Base-by-base conservation (phyloP, 2,329 filamentous ascomycete genomes). In the Geoglossum cookeanum region DNA sequence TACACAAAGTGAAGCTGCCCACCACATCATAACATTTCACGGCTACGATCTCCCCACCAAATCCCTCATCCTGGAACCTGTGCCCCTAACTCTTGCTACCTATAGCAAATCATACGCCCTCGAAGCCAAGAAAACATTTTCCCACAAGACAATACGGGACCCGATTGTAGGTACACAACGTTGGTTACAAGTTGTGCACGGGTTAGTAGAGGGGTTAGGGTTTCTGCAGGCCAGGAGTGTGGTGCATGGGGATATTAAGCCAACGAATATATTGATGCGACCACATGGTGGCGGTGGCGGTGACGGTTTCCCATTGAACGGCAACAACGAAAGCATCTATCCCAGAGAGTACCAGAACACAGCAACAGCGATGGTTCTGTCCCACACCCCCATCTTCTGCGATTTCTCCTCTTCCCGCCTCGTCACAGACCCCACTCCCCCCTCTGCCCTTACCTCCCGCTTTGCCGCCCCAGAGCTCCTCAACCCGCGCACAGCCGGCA, bases 191-290 rank as follows among this genome's bases (percentile, higher is more conserved):
- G 63, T 75, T 4, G 69, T 72, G 13, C 61, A 62, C 42, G 66
- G 68, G 55, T 65, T 75, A 9, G 69, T 74, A 55, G 57, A 61
- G 6, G 68, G 71, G 0, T 65, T 75, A 2, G 61, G 63, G 6
- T 76, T 72, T 70, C 64, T 76, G 5, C 74, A 75, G 55, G 61
- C 63, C 37, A 60, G 61, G 2, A 65, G 68, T 1, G 65, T 67
- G 3, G 65, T 75, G 3, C 74, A 76, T 60, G 72, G 71, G 1
- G 72, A 75, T 63, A 70, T 75, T 62, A 75, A 75, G 59, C 72
- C 71, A 4, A 68, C 69, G 51, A 75, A 74, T 45, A 64, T 74
- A 32, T 65, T 74, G 0, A 64, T 75, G 1, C 65, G 64, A 4
- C 17, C n/a, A 9, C 48, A 51, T 17, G 13, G 4, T 32, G 32